Base-by-base conservation (phyloP, 2,329 filamentous ascomycete species). In the Periconia sp. region DNA sequence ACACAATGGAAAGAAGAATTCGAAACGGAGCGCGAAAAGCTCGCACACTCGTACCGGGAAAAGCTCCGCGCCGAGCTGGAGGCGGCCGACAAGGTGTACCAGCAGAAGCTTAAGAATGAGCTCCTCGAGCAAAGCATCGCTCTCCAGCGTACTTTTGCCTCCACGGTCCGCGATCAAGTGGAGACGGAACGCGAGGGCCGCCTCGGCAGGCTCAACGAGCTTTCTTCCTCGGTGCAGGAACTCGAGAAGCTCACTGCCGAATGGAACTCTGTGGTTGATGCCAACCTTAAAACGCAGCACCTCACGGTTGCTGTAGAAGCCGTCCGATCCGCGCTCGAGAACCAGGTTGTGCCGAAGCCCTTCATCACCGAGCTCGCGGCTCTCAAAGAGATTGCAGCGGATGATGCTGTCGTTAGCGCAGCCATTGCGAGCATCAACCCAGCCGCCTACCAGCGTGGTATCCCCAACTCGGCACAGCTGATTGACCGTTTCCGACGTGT, bases 371-470 rank as follows among this genome's bases (percentile, higher is more conserved):
- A 99, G 79, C 86, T 99, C 14, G 91, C 96, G 18, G 94, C 94
- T 3, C 84, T 99, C 51, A 96, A 96, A 78, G 92, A 97, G 75
- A 90, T 96, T 62, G 91, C 91, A 3, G 82, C 84, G 30, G 89
- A 91, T 48, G 90, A 96, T 71, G 80, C 90, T 1, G 89, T 97
- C 6, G 91, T 99, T 55, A 88, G 91, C 64, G 93, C 93, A 3
- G 94, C 94, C 55, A 96, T 99, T 66, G 89, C 90, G n/a, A 96
- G 92, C 30, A 96, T 99, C 76, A 95, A 95, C 79, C 94, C 94
- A 2, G 80, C 84, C 11, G 91, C 94, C 18, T 99, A 99, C 79
- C 94, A 97, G 77, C 88, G 88, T 52, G 94, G 94, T 54, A 87
- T 99, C 53, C 86, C 92, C 20, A 91, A 89, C 14, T 81, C 90